A percentile compares a stretch with the other conserved stretches of the same genome.
These are phyloP conservation scores for Polygonum aviculare DNA, from an alignment of 148 eudicot species.

Conservation along the genomic window DNA sequence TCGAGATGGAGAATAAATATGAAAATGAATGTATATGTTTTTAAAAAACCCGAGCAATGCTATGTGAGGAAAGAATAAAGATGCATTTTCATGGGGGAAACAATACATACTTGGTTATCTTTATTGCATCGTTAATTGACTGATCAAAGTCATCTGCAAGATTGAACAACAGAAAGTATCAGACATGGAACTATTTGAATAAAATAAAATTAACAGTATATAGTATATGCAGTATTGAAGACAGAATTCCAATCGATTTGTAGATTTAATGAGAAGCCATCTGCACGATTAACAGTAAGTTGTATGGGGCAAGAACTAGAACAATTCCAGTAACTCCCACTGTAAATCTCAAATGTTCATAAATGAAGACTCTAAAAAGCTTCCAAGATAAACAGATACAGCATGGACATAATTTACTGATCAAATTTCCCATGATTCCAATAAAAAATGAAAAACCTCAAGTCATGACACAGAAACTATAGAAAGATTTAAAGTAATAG, in stretches of 20 bases:
- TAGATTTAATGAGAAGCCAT: neutral
- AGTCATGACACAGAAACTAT: neutral
- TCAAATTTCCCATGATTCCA: neutral
- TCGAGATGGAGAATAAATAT: neutral
- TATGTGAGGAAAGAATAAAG: neutral
- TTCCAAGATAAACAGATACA: neutral
- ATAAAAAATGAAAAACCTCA: neutral
- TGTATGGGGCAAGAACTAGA: neutral
- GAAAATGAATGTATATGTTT: neutral
- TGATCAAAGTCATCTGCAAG: constrained; percentile 43
- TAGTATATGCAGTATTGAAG: neutral
- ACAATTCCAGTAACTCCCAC: neutral
- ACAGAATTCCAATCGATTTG: neutral
- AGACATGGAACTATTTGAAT: neutral
- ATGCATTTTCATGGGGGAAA: neutral
- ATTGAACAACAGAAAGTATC: neutral
- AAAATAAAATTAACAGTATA: neutral
- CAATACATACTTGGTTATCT: constrained; percentile 65
- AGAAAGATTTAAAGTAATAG: neutral
- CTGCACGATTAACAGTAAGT: neutral
- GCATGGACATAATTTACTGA: neutral
- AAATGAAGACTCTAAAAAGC: neutral
- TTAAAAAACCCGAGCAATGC: neutral
- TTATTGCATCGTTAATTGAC: constrained; percentile 76
- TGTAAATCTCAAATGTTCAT: neutral